These are phyloP conservation scores for Coelastrella sp. DNA, from an alignment of 139 green algal genomes.

Conservation along the genomic window DNA sequence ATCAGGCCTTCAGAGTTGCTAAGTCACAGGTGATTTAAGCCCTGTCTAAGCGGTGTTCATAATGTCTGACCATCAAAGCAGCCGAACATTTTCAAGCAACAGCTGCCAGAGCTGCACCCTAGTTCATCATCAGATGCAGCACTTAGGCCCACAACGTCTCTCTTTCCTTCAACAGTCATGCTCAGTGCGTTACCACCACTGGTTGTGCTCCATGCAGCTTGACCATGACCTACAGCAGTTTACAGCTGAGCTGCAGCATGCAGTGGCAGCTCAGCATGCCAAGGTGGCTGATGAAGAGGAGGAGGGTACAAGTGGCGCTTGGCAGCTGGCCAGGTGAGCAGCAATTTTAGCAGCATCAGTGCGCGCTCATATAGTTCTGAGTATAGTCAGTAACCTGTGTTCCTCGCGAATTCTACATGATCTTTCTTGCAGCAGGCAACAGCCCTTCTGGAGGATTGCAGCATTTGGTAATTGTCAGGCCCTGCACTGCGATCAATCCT, in stretches of 20 bases:
- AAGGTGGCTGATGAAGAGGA: not conserved
- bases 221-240: slow-evolving; percentile 41
- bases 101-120: no score
- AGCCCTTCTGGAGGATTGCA: not conserved
- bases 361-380: no score
- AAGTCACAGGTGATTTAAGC: not conserved
- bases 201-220: not conserved
- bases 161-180: no score
- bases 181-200: no score
- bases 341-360: not conserved
- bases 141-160: no score
- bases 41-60: no score
- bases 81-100: no score
- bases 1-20: not conserved
- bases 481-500: no score
- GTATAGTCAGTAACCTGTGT: no score
- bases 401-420: no score
- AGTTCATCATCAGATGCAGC: no score
- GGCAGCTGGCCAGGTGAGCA: not conserved
- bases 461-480: not conserved
- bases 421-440: not conserved
- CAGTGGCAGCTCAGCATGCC: not conserved
- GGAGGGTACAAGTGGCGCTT: not conserved
- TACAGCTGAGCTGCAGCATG: slow-evolving; percentile 4
- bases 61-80: no score